Evolutionary conservation across 352 stramenopile genomes (phyloP), one percentile per base, ranked within the genome.

Genomic region (Globisporangium megalacanthum): DNA sequence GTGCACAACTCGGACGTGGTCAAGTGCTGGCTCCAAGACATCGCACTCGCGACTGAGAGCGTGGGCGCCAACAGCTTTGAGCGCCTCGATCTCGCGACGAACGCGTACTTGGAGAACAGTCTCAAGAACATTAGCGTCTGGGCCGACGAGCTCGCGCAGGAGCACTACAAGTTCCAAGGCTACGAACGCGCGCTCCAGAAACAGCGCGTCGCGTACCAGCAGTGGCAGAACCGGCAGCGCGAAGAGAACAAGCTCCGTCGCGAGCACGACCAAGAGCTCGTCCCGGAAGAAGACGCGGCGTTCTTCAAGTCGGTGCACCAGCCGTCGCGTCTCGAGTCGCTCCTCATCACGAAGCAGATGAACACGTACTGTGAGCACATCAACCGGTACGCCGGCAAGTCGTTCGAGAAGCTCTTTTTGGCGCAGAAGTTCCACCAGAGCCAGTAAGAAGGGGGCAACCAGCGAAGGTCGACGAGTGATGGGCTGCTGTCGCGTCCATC

Each of bases 61-160:
- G 76, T 78, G 4, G 86, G 67, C 69, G 76, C 55, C 72, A 97
- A 70, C 58, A 85, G 70, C 58, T 98, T 99, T 54, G 95, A 99
- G 63, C 85, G 92, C 49, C 87, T 99, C 44, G 96, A 99, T 70
- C 71, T 99, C 51, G 95, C 83, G 58, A 98, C 93, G 36, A 98
- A 92, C 66, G 83, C 96, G 36, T 99, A 98, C 79, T 64, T 95
- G 29, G 95, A 99, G 69, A 98, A 96, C 75, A 98, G 98, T 66
- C 78, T 99, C n/a, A 97, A 98, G 84, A 98, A 98, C 75, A 86
- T 99, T 62, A 97, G 88, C 63, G 80, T 94, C 52, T 98, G 95
- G 94, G 96, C 98, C 22, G 97, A 99, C 68, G 96, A 99, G 66
- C 83, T 99, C 15, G 86, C 92, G 5, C 86, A 95, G 58, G 95